Percentiles rank a stretch among this genome's conserved stretches.
Evolutionary conservation across 768 basidiomycete species (phyloP).

Genomic region (Serpula lacrymans): DNA sequence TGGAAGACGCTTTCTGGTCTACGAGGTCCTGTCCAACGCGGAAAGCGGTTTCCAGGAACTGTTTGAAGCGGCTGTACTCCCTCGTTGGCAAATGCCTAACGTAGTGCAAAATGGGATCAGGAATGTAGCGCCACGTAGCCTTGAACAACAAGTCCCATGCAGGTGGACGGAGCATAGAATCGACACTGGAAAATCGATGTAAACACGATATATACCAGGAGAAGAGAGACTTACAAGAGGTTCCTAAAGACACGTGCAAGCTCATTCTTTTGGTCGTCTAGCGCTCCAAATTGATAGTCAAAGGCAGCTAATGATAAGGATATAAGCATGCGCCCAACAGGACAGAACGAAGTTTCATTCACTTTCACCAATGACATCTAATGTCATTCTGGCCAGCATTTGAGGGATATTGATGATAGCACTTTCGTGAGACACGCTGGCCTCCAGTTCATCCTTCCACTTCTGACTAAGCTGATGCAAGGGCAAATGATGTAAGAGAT

Average conservation of each 20-base stretch:
- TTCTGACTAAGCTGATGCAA: constrained; percentile 16
- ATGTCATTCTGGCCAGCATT: constrained; percentile 19
- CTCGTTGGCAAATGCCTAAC: constrained; percentile 26
- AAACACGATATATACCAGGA: too few relatives aligned
- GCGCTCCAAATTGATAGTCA: constrained; percentile 19
- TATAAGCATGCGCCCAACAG: background rate
- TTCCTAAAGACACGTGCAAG: constrained; percentile 12
- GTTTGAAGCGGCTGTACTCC: constrained; percentile 25
- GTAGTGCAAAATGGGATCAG: constrained; percentile 17
- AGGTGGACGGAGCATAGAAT: constrained; percentile 20
- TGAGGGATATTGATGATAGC: constrained; percentile 14
- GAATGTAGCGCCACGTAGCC: constrained; percentile 25
- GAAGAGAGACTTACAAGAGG: constrained; percentile 11
- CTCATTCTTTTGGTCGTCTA: constrained; percentile 12
- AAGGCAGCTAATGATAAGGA: constrained; percentile 14
- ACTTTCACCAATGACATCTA: constrained; percentile 29
- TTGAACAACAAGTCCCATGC: constrained; percentile 21
- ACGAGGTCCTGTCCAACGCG: constrained; percentile 19
- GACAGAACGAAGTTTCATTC: background rate
- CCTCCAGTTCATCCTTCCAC: constrained; percentile 19
- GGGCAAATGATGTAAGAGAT: too few relatives aligned
- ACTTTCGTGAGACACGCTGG: constrained; percentile 2
- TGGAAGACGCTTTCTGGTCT: constrained; percentile 13
- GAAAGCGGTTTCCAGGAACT: constrained; percentile 19
- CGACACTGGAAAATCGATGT: constrained; percentile 12